phyloP scores from a whole-genome alignment of 2,329 filamentous ascomycete species.

The Trichoderma endophyticum region DNA sequence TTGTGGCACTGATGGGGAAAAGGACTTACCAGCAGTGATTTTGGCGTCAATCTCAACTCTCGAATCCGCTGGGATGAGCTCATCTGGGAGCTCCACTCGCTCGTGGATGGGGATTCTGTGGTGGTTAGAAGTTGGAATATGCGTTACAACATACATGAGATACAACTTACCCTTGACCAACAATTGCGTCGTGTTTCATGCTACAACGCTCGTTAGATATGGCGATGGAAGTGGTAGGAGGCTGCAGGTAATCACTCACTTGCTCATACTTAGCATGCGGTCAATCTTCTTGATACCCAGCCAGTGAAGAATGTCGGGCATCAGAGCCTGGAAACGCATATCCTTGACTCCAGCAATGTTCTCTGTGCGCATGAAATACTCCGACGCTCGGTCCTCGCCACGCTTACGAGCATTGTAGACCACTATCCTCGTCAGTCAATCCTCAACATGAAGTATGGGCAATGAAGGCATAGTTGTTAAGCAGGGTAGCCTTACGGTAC shows the following conservation, averaged over 20 bases:
- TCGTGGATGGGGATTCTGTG: constrained; percentile 80
- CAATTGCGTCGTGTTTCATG: constrained; percentile 90
- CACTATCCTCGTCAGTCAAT: constrained; percentile 33
- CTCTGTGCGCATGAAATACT: constrained; percentile 97
- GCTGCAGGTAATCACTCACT: constrained; percentile 46
- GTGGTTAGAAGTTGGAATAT: background rate
- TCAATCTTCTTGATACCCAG: constrained; percentile 98
- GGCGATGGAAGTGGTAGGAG: background rate
- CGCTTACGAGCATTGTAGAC: constrained; percentile 80
- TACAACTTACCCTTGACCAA: constrained; percentile 65
- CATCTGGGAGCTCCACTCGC: constrained; percentile 85
- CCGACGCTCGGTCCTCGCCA: constrained; percentile 74
- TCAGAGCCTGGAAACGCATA: constrained; percentile 97
- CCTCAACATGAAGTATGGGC: background rate
- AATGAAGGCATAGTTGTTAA: constrained; percentile 9
- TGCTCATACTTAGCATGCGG: constrained; percentile 97
- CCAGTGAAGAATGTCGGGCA: constrained; percentile 98
- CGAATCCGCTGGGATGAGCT: constrained; percentile 90
- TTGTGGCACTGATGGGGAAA: constrained; percentile 20
- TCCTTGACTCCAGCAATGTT: constrained; percentile 96
- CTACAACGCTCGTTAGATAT: constrained; percentile 39
- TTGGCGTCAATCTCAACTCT: constrained; percentile 99
- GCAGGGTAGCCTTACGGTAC: constrained; percentile 42
- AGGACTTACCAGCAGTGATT: constrained; percentile 77
- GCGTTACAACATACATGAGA: background rate